Evolutionary conservation across 2,329 filamentous ascomycete genomes (phyloP), one percentile per base, ranked within the genome.

Genomic region (Scedosporium dehoogii): DNA sequence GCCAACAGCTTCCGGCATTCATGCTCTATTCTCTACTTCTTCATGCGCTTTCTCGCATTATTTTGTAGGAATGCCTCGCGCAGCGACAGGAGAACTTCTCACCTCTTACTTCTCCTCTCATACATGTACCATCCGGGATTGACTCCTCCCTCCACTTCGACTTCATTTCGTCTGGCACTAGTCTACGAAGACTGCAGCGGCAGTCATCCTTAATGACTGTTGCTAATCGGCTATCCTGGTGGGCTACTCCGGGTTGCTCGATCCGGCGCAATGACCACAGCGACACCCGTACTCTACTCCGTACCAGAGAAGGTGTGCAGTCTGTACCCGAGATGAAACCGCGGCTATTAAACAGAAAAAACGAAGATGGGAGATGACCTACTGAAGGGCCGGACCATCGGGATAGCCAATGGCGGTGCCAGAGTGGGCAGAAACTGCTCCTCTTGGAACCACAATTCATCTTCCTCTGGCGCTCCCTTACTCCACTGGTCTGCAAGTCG

Each of bases 281-380:
- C 23, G 14, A 38, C 33, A 14, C 33, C 33, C 14, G 33, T 38
- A 10, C 9, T 38, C 33, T 38, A 38, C 33, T 9, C 33, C 3
- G 7, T 55, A 55, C 51, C 23, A 29, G 12, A 55, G 51, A 46
- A 18, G 44, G 29, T 9, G 29, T 33, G 29, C 44, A 21, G 44
- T 25, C 48, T 21, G 21, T 41, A 48, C 44, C 59, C 48, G 59
- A 55, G 27, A 56, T 61, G 59, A 56, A 61, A 46, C 41, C 59
- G 59, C 59, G 44, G 59, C 44, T 61, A 48, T 12, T 23, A 25
- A 16, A 10, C 42, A 16, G 44, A 25, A 44, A n/a, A n/a, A 14
- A n/a, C n/a, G 14, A 27, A 55, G 46, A 44, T 12, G 29, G 21
- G 48, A 29, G 38, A 56, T 16, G 59, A 29, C 38, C n/a, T 42